Evolutionary conservation across 2,329 filamentous ascomycete genomes (phyloP), one percentile per base, ranked within the genome.

Genomic region (Calonectria hongkongensis): DNA sequence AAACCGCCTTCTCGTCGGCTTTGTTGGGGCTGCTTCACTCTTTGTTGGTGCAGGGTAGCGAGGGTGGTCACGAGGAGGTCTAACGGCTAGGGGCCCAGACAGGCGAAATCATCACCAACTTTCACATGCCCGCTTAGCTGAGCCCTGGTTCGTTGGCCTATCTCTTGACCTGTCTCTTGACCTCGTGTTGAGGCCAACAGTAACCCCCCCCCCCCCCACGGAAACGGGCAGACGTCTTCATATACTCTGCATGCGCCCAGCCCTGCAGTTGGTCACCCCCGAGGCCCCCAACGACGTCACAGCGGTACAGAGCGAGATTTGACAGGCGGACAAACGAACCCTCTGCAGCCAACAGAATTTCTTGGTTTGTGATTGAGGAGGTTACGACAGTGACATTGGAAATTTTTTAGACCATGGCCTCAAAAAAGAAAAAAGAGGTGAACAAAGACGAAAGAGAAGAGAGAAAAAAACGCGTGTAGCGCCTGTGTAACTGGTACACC

Each of bases 351-450:
- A 41, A 36, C 56, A 28, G 28, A 36, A 54, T 36, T 36, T 16
- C 2, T 50, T 13, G 8, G 8, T 41, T 64, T n/a, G 13, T 51
- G 27, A 43, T 54, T 45, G 33, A 41, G 21, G 33, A 41, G 21
- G 66, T 54, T 45, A n/a, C 58, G 47, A 36, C 18, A 51, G 36
- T 43, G 25, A 18, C 18, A 63, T 69, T 15, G 9, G 28, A 25
- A 25, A 5, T 33, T 36, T 30, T 30, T 48, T 54, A 60, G 68
- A 18, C 33, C 41, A 36, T 66, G 68, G 68, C 68, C 68, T 70
- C 68, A 70, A 70, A 70, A 41, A 6, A 36, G 21, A 50, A 15
- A 12, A 39, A 9, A 12, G 30, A 9, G 30, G 30, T 9, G 30
- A 33, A 33, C 4, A 18, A n/a, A 27, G 27, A 47, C 21, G 21